Evolutionary conservation across 2,329 filamentous ascomycete species (phyloP), one percentile per base, ranked within the genome.

Genomic region (Clarireedia sp.): DNA sequence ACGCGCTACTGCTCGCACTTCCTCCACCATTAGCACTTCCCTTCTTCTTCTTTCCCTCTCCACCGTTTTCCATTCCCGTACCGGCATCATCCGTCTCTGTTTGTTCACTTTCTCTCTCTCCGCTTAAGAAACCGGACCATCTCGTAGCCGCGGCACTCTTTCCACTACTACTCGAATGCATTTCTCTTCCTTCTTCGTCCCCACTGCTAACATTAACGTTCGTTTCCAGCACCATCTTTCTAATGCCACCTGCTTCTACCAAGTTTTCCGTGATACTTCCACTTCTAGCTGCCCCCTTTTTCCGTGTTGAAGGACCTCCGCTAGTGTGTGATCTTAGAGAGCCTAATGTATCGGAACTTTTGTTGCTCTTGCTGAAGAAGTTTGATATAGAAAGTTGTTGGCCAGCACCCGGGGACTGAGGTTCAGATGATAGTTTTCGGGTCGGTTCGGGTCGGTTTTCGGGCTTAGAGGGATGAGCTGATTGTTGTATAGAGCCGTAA

Each of bases 221-320:
- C 3, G 83, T 83, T 66, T 89, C 85, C 24, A 92, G 74, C 1
- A 92, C 81, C 45, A 90, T 81, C 71, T 92, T 92, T 60, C 82
- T 81, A 51, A 90, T 78, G 2, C 88, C 88, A 54, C 85, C 82
- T 2, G 85, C 76, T 65, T 91, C 85, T 55, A 90, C 74, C n/a
- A 88, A 75, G 58, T 87, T 88, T 70, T 91, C 87, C 0, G 87
- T 90, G 63, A 91, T 89, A 67, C 85, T 89, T 26, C 88, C 87
- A 62, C 84, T 89, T 55, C 86, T 78, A 5, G 84, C 83, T 4
- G 76, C 74, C 8, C 78, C 75, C 36, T 73, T 73, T 49, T 71
- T 71, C 17, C 68, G 64, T n/a, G 33, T 33, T 64, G 61, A 67
- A 53, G 63, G 68, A 55, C 61, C 61, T n/a, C 60, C 63, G 8